phyloP scores from a whole-genome alignment of 2,329 filamentous ascomycete species.

The Huntiella bhutanensis region DNA sequence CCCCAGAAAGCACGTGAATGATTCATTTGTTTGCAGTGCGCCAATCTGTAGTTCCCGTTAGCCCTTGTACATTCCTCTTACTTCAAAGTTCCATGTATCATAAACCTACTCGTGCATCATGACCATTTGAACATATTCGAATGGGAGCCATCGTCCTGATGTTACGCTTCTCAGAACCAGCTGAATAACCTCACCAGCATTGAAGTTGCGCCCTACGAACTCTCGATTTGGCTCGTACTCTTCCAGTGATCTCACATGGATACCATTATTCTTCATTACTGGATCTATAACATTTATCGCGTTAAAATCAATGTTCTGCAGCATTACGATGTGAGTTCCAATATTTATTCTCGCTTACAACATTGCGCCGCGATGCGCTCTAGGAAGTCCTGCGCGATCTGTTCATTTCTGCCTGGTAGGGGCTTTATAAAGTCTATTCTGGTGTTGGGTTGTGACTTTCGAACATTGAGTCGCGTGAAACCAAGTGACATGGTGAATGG shows the following conservation, averaged over 20 bases:
- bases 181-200: constrained; percentile 72
- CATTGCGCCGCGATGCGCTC: constrained; percentile 68
- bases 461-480: constrained; percentile 61
- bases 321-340: neutral
- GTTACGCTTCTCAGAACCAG: constrained; percentile 54
- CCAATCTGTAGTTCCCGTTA: constrained; percentile 28
- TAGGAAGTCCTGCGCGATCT: constrained; percentile 48
- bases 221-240: constrained; percentile 66
- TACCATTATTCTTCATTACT: constrained; percentile 46
- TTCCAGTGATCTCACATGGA: constrained; percentile 48
- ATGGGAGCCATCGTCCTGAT: constrained; percentile 55
- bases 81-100: neutral
- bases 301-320: neutral
- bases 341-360: constrained; percentile 22
- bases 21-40: constrained; percentile 85
- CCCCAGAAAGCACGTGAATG: constrained; percentile 67
- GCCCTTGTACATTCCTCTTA: constrained; percentile 23
- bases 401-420: constrained; percentile 43
- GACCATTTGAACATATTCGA: constrained; percentile 75
- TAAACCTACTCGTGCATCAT: constrained; percentile 63
- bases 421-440: constrained; percentile 76
- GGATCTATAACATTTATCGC: constrained; percentile 28
- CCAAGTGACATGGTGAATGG: constrained; percentile 49
- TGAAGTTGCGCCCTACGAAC: constrained; percentile 80
- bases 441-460: constrained; percentile 53